These are phyloP conservation scores for Penicillium mononematosum DNA, from an alignment of 495 filamentous ascomycete species.

Conservation along the genomic window DNA sequence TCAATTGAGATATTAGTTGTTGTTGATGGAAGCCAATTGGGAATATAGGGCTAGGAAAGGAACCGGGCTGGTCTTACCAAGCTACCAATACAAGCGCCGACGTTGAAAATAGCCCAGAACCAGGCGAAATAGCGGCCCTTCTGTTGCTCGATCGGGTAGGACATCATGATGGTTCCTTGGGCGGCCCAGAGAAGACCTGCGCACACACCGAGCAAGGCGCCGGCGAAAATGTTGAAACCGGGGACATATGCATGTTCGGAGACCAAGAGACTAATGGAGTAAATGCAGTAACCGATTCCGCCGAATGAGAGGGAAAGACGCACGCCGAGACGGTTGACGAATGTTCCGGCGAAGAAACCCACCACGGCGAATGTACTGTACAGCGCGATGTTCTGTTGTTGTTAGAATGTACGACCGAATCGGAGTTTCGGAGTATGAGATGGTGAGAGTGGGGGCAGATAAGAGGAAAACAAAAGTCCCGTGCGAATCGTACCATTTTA, in stretches of 20 bases:
- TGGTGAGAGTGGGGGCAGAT: conserved; percentile 1
- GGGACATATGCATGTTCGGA: conserved; percentile 71
- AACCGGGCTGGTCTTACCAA: conserved; percentile 30
- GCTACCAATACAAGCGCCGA: conserved; percentile 50
- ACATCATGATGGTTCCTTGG: conserved; percentile 56
- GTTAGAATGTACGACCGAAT: not conserved
- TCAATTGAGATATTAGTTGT: not conserved
- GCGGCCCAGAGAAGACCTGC: conserved; percentile 52
- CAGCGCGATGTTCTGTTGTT: conserved; percentile 51
- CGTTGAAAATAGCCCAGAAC: conserved; percentile 56
- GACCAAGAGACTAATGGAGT: conserved; percentile 44
- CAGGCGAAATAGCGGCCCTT: conserved; percentile 52
- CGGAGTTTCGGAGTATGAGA: not conserved
- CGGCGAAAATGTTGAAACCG: conserved; percentile 72
- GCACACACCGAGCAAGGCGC: conserved; percentile 48
- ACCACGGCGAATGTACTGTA: conserved; percentile 58
- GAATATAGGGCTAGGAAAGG: not conserved
- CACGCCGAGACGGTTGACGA: conserved; percentile 48
- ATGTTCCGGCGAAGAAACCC: conserved; percentile 53
- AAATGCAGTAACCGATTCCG: conserved; percentile 48
- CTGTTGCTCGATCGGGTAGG: conserved; percentile 46
- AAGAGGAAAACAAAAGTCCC: not conserved
- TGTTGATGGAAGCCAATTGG: not conserved
- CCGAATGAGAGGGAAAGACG: conserved; percentile 43
- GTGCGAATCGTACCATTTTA: conserved; percentile 34